Evolutionary conservation across 495 filamentous ascomycete genomes (phyloP), one percentile per base, ranked within the genome.

Genomic region (Annulohypoxylon moriforme): DNA sequence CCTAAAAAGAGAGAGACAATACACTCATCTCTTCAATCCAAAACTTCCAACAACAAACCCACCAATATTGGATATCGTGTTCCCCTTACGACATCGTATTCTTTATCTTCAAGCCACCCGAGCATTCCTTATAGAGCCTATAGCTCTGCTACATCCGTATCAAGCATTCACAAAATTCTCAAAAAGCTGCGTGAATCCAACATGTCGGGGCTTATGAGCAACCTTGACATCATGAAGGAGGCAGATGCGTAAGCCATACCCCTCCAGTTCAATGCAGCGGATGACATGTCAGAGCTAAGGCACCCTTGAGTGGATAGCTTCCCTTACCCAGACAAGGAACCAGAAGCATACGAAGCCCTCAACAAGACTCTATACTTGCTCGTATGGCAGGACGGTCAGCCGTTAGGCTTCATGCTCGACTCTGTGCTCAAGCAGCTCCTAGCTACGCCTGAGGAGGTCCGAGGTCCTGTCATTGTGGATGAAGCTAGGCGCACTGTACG

Each of bases 381-480:
- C 40, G 78, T 81, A 42, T 83, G 80, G 81, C 66, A 84, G 67
- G 81, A 84, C 1, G 85, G 84, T 29, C 75, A 81, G 33, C 83
- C 83, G 3, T 82, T 91, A 34, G 92, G 92, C 6, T 92, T 90
- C 70, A 83, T 93, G 22, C 80, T 83, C 0, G 81, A 87, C 44
- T 76, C 79, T 3, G 87, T 92, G 0, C 80, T 92, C 9, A 79
- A 88, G 34, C 81, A 81, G 42, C 86, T 93, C 16, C 56, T 69
- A 7, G 72, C 77, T 1, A 79, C 81, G 1, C 85, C 85, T 0
- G 76, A 75, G 36, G 73, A 76, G 69, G 67, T 93, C 80, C 87
- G 77, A 63, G 77, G 82, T 65, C 69, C 75, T 49, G 74, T 94
- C 82, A 84, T 69, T 50, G 76, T 94, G 25, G 83, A 91, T 73